A percentile compares a stretch with the other conserved stretches of the same genome.
phyloP scores from a whole-genome alignment of 2,329 filamentous ascomycete genomes.

The Phyllosticta citribraziliensis region DNA sequence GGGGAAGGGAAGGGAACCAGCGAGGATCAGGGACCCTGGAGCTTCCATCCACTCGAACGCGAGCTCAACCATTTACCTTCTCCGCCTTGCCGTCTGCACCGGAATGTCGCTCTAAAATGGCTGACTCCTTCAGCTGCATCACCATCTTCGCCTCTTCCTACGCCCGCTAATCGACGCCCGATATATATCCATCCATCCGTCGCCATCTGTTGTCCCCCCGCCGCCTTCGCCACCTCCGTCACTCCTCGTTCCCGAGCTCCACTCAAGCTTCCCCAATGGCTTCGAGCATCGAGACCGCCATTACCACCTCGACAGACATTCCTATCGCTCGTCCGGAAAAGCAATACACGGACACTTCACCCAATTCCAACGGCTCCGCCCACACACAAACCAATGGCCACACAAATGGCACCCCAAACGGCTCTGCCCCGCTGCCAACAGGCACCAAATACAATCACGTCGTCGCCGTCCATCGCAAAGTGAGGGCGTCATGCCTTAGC shows the following conservation, averaged over 20 bases:
- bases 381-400: conserved; percentile 14
- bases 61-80: background rate
- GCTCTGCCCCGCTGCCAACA: conserved; percentile 13
- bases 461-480: conserved; percentile 67
- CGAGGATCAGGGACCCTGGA: background rate
- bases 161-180: background rate
- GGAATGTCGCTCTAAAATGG: background rate
- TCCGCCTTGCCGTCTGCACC: background rate
- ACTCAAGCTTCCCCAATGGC: conserved; percentile 9
- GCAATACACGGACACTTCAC: conserved; percentile 16
- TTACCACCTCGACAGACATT: conserved; percentile 20
- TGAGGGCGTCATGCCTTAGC: conserved; percentile 71
- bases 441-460: conserved; percentile 77
- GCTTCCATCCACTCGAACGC: background rate
- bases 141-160: background rate
- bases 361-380: conserved; percentile 9
- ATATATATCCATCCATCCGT: background rate
- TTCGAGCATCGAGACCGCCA: conserved; percentile 15
- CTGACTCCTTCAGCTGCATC: background rate
- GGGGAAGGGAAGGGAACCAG: background rate
- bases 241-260: conserved; percentile 9
- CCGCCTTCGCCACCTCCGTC: conserved; percentile 5
- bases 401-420: conserved; percentile 8
- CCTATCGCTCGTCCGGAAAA: conserved; percentile 17
- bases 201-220: conserved; percentile 7